A percentile compares a stretch with the other conserved stretches of the same genome.
Evolutionary conservation across 108 stramenopile species (phyloP).

Genomic region (Mediolabrus comicus): DNA sequence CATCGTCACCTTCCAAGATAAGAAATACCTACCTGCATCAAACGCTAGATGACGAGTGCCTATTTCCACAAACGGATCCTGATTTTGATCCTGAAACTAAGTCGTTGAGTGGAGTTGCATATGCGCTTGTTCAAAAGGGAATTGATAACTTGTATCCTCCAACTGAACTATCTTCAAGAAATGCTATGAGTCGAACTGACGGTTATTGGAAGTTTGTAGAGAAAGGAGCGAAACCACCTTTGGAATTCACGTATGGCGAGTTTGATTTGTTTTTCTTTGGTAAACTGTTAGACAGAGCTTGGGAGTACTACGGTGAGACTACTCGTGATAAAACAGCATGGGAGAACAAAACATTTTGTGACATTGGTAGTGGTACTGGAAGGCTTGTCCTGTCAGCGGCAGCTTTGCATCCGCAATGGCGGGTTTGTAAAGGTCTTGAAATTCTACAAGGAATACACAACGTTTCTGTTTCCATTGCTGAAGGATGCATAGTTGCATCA

Average conservation of each 20-base stretch:
- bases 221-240: conserved; percentile 66
- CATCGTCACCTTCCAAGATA: neutral
- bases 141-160: conserved; percentile 67
- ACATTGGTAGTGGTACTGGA: conserved; percentile 81
- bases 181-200: conserved; percentile 73
- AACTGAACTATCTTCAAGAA: conserved; percentile 49
- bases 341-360: conserved; percentile 61
- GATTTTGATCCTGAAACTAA: conserved; percentile 29
- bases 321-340: conserved; percentile 5
- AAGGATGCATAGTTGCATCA: conserved; percentile 13
- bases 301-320: conserved; percentile 18
- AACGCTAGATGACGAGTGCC: conserved; percentile 2
- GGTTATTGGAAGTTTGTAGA: conserved; percentile 81
- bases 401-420: conserved; percentile 69
- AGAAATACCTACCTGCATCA: neutral
- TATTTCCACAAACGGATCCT: conserved; percentile 18
- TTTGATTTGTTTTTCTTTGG: conserved; percentile 79
- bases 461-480: conserved; percentile 42
- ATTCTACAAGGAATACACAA: conserved; percentile 61
- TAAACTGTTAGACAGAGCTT: conserved; percentile 54
- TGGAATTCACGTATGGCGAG: conserved; percentile 77
- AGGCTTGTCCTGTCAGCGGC: conserved; percentile 73
- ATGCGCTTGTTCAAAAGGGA: conserved; percentile 31
- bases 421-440: conserved; percentile 67
- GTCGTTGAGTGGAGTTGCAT: conserved; percentile 36